These are phyloP conservation scores for Tulasnella sp. DNA, from an alignment of 768 basidiomycete species.

Conservation along the genomic window DNA sequence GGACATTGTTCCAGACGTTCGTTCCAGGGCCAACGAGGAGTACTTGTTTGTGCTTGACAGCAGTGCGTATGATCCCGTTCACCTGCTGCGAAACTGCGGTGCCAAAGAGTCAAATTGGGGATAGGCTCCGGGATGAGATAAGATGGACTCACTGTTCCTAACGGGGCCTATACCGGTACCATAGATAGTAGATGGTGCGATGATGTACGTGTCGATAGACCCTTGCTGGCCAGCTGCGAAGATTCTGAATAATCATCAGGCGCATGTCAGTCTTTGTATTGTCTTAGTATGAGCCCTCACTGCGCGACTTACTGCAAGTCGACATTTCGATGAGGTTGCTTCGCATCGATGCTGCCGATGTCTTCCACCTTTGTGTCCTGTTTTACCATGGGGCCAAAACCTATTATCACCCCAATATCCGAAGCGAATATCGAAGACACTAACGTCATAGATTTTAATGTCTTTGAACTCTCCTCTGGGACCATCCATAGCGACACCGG, in stretches of 20 bases:
- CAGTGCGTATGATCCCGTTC: slow-evolving; percentile 20
- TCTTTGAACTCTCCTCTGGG: slow-evolving; percentile 18
- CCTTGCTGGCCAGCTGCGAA: slow-evolving; percentile 16
- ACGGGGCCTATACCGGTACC: slow-evolving; percentile 12
- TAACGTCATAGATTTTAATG: slow-evolving; percentile 23
- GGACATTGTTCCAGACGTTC: slow-evolving; percentile 14
- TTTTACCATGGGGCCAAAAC: neutral
- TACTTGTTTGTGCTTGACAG: slow-evolving; percentile 13
- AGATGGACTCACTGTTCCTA: neutral
- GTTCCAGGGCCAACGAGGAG: slow-evolving; percentile 14
- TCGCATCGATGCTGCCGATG: slow-evolving; percentile 20
- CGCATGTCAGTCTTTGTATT: neutral
- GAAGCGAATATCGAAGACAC: neutral
- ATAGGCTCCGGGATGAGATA: neutral
- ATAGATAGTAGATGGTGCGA: slow-evolving; percentile 16
- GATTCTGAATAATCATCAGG: neutral
- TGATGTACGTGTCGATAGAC: slow-evolving; percentile 16
- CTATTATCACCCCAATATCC: neutral
- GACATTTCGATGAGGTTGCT: slow-evolving; percentile 23
- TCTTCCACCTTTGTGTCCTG: slow-evolving; percentile 24
- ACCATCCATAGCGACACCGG: slow-evolving; percentile 18
- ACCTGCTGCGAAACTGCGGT: slow-evolving; percentile 21
- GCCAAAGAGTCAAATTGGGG: neutral
- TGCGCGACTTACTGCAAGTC: slow-evolving; percentile 21
- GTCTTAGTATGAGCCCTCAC: neutral